These are phyloP conservation scores for Clarireedia sp. DNA, from an alignment of 2,329 filamentous ascomycete species.

Conservation along the genomic window DNA sequence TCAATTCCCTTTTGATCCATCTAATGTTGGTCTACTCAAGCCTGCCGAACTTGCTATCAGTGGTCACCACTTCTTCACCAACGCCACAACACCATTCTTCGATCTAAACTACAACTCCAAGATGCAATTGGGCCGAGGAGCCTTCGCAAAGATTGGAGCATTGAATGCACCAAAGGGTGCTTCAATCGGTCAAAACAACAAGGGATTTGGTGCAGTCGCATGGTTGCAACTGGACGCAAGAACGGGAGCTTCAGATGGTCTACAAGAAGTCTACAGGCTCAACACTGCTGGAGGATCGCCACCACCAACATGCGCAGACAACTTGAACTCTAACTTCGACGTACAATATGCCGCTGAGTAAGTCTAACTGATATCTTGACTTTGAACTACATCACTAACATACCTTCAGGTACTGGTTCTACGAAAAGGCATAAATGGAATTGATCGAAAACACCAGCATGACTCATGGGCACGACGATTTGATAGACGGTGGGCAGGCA, in stretches of 20 bases:
- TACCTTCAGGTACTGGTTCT: constrained; percentile 29
- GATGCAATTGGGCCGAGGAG: constrained; percentile 49
- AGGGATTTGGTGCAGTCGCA: constrained; percentile 61
- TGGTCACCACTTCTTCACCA: constrained; percentile 76
- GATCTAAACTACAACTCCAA: constrained; percentile 53
- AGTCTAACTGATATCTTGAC: constrained; percentile 35
- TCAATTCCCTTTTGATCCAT: constrained; percentile 48
- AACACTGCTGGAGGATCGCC: constrained; percentile 75
- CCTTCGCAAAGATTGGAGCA: constrained; percentile 54
- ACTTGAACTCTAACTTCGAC: constrained; percentile 51
- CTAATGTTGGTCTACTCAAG: constrained; percentile 34
- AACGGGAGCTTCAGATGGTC: constrained; percentile 48
- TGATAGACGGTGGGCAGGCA: neutral
- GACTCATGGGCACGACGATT: neutral
- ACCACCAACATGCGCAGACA: constrained; percentile 62
- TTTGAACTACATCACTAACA: neutral
- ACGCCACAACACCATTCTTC: constrained; percentile 68
- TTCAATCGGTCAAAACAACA: constrained; percentile 44
- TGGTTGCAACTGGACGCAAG: constrained; percentile 68
- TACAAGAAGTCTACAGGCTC: constrained; percentile 74
- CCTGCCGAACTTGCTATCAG: constrained; percentile 57
- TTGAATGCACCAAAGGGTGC: constrained; percentile 56
- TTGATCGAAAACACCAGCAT: neutral
- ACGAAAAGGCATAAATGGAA: constrained; percentile 6
- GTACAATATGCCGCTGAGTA: constrained; percentile 81